These are phyloP conservation scores for Plectosphaerella sp. DNA, from an alignment of 2,329 filamentous ascomycete genomes.

Conservation along the genomic window DNA sequence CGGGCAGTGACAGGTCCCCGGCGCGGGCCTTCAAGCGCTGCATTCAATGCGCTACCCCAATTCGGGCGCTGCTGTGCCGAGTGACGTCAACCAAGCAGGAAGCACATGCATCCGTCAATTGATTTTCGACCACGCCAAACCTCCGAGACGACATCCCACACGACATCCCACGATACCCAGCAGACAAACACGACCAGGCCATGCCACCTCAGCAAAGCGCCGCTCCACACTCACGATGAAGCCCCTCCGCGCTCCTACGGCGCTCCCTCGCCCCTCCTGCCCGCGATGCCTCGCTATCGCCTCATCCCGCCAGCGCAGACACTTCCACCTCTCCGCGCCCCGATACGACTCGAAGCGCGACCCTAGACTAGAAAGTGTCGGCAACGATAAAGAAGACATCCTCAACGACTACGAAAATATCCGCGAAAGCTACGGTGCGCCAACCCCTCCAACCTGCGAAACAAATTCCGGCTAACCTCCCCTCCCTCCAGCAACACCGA, in stretches of 20 bases:
- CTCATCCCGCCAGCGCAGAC: not conserved
- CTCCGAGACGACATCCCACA: too few species aligned
- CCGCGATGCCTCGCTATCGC: constrained; percentile 22
- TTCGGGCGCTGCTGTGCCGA: too few species aligned
- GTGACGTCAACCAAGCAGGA: too few species aligned
- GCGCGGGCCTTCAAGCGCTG: too few species aligned
- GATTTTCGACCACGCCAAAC: too few species aligned
- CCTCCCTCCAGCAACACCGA: constrained; percentile 43
- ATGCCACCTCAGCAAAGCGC: too few species aligned
- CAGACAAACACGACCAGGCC: too few species aligned
- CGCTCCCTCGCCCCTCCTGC: constrained; percentile 25
- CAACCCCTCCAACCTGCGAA: not conserved
- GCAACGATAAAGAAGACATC: constrained; percentile 21
- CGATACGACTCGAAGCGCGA: not conserved
- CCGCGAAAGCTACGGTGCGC: constrained; percentile 38
- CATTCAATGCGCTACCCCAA: too few species aligned
- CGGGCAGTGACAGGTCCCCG: too few species aligned
- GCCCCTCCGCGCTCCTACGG: constrained; percentile 10
- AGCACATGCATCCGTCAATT: too few species aligned
- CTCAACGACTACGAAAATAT: constrained; percentile 41
- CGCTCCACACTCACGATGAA: constrained; percentile 1
- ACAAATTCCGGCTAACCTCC: not conserved
- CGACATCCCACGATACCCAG: too few species aligned
- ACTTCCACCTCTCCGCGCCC: not conserved
- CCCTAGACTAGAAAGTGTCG: not conserved